Conservation (phyloP, 108 stramenopile species). For the Fragilaria crotonensis region DNA sequence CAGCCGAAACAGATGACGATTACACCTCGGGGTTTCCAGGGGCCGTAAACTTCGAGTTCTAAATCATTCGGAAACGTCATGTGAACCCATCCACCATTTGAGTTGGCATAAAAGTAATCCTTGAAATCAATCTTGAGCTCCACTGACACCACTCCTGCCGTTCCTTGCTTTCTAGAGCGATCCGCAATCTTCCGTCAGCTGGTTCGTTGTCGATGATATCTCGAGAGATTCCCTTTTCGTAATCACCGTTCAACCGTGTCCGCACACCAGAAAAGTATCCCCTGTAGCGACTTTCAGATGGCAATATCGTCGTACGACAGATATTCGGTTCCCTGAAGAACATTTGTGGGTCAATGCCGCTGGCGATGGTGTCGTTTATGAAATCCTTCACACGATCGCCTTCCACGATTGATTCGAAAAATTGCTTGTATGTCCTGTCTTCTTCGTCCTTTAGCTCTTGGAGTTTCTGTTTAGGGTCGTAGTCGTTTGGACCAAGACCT, state of each 20-base stretch:
- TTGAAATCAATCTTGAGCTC: constrained; percentile 32
- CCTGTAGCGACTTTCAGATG: constrained; percentile 31
- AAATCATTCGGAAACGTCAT: constrained; percentile 34
- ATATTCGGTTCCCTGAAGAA: constrained; percentile 22
- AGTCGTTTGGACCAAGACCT: neutral
- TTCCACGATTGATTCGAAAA: neutral
- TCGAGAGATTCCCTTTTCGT: constrained; percentile 14
- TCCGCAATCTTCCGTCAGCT: neutral
- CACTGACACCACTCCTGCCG: constrained; percentile 4
- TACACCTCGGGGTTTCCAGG: constrained; percentile 11
- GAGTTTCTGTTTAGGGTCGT: neutral
- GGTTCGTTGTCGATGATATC: neutral
- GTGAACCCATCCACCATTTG: constrained; percentile 15
- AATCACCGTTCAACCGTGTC: neutral
- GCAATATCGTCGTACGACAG: constrained; percentile 37
- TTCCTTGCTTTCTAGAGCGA: neutral
- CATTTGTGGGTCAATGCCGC: constrained; percentile 1
- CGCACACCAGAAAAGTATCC: constrained; percentile 19
- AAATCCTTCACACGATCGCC: neutral
- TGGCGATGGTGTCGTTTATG: neutral
- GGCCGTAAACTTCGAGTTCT: constrained; percentile 17
- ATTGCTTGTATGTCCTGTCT: constrained; percentile 1
- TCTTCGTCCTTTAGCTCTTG: neutral
- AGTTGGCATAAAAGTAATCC: constrained; percentile 27
- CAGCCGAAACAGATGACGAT: constrained; percentile 14